Evolutionary conservation across 768 basidiomycete genomes (phyloP).

Genomic region (Lanmaoa pseudosensibilis): DNA sequence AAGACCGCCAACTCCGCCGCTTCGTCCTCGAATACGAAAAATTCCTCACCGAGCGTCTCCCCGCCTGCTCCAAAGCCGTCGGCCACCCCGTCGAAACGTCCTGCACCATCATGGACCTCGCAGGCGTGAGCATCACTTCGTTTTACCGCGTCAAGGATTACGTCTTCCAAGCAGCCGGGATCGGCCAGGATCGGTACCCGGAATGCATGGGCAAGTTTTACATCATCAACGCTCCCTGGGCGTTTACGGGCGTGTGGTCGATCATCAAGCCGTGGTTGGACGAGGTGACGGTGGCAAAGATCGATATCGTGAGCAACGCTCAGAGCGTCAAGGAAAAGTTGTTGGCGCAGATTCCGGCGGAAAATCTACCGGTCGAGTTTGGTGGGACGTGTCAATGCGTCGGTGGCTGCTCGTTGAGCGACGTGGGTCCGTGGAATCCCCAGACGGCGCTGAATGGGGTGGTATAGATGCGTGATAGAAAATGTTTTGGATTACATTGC

Average conservation of each 20-base stretch:
- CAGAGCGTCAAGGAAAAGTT: constrained; percentile 67
- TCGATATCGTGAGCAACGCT: constrained; percentile 75
- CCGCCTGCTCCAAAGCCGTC: constrained; percentile 65
- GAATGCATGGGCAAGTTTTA: constrained; percentile 98
- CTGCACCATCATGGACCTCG: constrained; percentile 95
- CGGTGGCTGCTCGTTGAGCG: constrained; percentile 83
- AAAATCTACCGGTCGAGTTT: constrained; percentile 83
- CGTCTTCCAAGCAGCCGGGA: constrained; percentile 67
- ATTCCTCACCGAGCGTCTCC: constrained; percentile 76
- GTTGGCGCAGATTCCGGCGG: constrained; percentile 75
- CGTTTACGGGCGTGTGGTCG: constrained; percentile 85
- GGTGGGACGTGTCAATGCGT: constrained; percentile 79
- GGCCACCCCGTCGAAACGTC: constrained; percentile 94
- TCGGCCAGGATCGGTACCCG: constrained; percentile 91
- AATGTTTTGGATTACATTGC: not conserved
- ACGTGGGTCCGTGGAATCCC: constrained; percentile 89
- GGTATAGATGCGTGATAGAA: constrained; percentile 20
- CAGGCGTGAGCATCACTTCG: constrained; percentile 63
- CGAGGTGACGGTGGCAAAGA: constrained; percentile 92
- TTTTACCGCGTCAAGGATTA: constrained; percentile 95
- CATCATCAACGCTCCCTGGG: constrained; percentile 97
- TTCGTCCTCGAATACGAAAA: constrained; percentile 94
- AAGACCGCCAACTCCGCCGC: constrained; percentile 83
- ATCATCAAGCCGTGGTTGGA: constrained; percentile 94
- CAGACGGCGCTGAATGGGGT: constrained; percentile 11